phyloP scores from a whole-genome alignment of 1,284 basidiomycete species.

The Agroathelia rolfsii region DNA sequence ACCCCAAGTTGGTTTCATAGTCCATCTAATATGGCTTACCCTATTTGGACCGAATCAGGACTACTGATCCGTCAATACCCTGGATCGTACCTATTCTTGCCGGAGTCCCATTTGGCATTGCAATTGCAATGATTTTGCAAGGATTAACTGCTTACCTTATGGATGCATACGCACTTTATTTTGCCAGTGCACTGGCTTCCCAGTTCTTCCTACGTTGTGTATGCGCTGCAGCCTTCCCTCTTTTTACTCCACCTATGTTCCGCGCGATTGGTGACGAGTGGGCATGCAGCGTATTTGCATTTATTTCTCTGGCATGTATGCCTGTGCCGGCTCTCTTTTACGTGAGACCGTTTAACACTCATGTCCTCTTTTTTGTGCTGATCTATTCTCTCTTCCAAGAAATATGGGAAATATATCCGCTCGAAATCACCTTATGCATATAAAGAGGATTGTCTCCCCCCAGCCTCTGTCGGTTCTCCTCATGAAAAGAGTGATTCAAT shows the following conservation, averaged over 20 bases:
- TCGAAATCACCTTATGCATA: no score
- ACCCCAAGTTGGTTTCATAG: slow-evolving; percentile 1
- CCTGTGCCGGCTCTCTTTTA: slow-evolving; percentile 40
- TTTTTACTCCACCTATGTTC: slow-evolving; percentile 53
- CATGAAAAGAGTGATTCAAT: no score
- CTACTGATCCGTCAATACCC: slow-evolving; percentile 42
- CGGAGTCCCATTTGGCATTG: slow-evolving; percentile 53
- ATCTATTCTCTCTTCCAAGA: no score
- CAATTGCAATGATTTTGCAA: slow-evolving; percentile 50
- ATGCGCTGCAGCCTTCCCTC: slow-evolving; percentile 55
- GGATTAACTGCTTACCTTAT: slow-evolving; percentile 54
- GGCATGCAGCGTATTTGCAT: slow-evolving; percentile 57
- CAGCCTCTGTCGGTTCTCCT: not conserved
- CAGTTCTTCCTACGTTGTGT: slow-evolving; percentile 59
- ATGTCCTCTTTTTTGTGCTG: not conserved
- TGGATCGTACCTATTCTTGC: slow-evolving; percentile 58
- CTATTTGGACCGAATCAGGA: slow-evolving; percentile 31
- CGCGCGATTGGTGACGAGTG: slow-evolving; percentile 49
- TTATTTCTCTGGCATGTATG: slow-evolving; percentile 42
- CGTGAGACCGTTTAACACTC: slow-evolving; percentile 12
- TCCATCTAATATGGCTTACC: slow-evolving; percentile 3
- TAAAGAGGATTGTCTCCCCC: no score
- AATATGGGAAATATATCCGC: no score
- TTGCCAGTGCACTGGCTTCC: slow-evolving; percentile 59
- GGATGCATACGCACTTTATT: slow-evolving; percentile 53